A percentile compares a stretch with the other conserved stretches of the same genome.
Evolutionary conservation across 2,329 filamentous ascomycete genomes (phyloP).

Genomic region (Cordyceps cateniannulata): DNA sequence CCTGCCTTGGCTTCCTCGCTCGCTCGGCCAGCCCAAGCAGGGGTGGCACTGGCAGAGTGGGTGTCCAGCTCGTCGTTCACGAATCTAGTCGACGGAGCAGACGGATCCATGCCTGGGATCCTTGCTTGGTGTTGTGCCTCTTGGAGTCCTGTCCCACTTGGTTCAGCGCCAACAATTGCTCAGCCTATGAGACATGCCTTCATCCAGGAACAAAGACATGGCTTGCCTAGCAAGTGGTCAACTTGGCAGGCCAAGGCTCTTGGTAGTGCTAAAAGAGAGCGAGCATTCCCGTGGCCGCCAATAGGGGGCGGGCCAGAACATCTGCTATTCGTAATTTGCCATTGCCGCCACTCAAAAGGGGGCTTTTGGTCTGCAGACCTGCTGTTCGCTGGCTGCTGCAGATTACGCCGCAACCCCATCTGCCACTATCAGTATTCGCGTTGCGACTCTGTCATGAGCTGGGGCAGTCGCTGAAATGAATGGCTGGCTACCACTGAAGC

Average conservation of each 20-base stretch:
- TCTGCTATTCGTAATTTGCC: slow-evolving; percentile 4
- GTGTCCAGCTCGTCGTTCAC: neutral
- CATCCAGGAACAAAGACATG: slow-evolving; percentile 7
- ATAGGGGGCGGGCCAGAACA: neutral
- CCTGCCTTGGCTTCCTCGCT: neutral
- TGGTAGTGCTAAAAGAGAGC: neutral
- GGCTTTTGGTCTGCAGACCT: neutral
- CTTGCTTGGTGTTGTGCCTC: slow-evolving; percentile 7
- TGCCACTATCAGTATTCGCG: neutral
- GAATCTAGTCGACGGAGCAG: neutral
- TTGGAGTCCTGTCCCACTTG: neutral
- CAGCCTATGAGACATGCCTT: neutral
- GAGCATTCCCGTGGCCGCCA: neutral
- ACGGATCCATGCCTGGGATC: neutral
- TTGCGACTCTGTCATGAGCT: neutral
- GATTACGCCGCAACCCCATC: slow-evolving; percentile 3
- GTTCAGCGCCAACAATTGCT: neutral
- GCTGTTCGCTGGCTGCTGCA: neutral
- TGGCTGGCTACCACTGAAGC: slow-evolving; percentile 1
- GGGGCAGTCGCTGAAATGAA: slow-evolving; percentile 1
- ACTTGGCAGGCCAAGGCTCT: neutral
- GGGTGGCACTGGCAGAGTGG: neutral
- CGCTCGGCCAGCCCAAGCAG: neutral
- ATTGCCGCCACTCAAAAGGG: slow-evolving; percentile 2
- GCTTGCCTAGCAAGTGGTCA: no score